Base-by-base conservation (phyloP, 768 basidiomycete genomes). In the Trametes meyenii region DNA sequence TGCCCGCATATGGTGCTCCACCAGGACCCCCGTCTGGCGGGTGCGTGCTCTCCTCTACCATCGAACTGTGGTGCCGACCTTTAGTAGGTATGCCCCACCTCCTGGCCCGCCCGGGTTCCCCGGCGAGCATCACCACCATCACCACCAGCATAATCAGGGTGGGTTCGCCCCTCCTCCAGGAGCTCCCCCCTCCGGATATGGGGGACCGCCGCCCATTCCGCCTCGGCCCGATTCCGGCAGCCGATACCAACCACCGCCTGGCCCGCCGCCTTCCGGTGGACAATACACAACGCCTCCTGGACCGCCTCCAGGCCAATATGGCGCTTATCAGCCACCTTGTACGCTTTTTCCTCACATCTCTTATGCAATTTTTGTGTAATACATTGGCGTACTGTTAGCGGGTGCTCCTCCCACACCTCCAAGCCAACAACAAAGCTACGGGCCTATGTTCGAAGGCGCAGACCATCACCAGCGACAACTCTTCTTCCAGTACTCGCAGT, bases 401-500 rank as follows among this genome's bases (percentile, higher is more conserved):
- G 74, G 70, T 1, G 68, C 71, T 0, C 73, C 73, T 21, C 70
- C 69, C 3, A 66, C 67, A 19, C 77, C 77, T 0, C 77, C 77
- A 2, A 43, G 69, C 3, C 74, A 75, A 26, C 62, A 70, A 42
- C 82, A 83, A 67, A 67, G 72, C 60, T 83, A 80, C 60, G 83
- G 81, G 8, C 81, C 82, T 2, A 75, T 74, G 50, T 74, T 75
- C 49, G 69, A 76, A 35, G 75, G 73, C 39, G 72, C 71, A 4
- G 56, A 71, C 33, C 68, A 71, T 39, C 68, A 71, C 19, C 70
- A 72, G 56, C 72, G 73, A 29, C 79, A 79, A 65, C 78, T 79
- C 6, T 83, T 69, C 68, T 85, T 80, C 76, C 79, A 83, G 70
- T 83, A 84, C 63, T 83, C 82, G 1, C 80, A 83, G 55, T 86